Percentiles rank a stretch among this genome's conserved stretches.
Evolutionary conservation across 1,139 yeast genomes (phyloP).

Genomic region (Fermentozyma sake): DNA sequence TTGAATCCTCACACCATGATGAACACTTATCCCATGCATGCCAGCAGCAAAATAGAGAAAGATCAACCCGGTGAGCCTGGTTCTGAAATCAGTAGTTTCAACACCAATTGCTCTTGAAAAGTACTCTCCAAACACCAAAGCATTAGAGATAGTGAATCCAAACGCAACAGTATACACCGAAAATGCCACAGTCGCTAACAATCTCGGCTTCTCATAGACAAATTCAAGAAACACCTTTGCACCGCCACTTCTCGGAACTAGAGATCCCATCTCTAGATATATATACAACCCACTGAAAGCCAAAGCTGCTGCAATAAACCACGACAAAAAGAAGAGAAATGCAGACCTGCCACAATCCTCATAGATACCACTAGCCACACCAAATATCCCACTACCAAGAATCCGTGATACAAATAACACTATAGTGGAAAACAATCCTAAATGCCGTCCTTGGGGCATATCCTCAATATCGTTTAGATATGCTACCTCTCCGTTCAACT

Average conservation of each 20-base stretch:
- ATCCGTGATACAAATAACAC: slow-evolving; percentile 62
- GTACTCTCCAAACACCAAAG: slow-evolving; percentile 71
- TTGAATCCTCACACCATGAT: slow-evolving; percentile 51
- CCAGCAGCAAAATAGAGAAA: slow-evolving; percentile 40
- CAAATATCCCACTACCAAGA: slow-evolving; percentile 75
- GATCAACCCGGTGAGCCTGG: slow-evolving; percentile 40
- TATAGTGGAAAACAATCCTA: slow-evolving; percentile 64
- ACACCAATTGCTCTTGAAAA: slow-evolving; percentile 47
- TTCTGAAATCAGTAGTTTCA: slow-evolving; percentile 30
- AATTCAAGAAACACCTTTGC: slow-evolving; percentile 66
- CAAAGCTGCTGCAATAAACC: slow-evolving; percentile 57
- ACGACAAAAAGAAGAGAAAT: slow-evolving; percentile 51
- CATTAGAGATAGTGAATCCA: slow-evolving; percentile 62
- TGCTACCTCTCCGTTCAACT: slow-evolving; percentile 12
- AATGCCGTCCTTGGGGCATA: slow-evolving; percentile 70
- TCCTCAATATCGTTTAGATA: slow-evolving; percentile 41
- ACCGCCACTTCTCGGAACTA: slow-evolving; percentile 73
- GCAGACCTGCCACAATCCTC: slow-evolving; percentile 67
- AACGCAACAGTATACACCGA: slow-evolving; percentile 54
- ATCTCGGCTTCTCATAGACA: slow-evolving; percentile 55
- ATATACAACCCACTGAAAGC: slow-evolving; percentile 66
- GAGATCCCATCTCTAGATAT: slow-evolving; percentile 63
- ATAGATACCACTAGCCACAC: slow-evolving; percentile 64
- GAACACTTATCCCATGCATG: slow-evolving; percentile 52
- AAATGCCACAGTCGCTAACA: slow-evolving; percentile 56